Percentiles rank a stretch among this genome's conserved stretches.
Conservation (phyloP, 371 early-diverging fungal genomes). For the Chytridiales sp. region DNA sequence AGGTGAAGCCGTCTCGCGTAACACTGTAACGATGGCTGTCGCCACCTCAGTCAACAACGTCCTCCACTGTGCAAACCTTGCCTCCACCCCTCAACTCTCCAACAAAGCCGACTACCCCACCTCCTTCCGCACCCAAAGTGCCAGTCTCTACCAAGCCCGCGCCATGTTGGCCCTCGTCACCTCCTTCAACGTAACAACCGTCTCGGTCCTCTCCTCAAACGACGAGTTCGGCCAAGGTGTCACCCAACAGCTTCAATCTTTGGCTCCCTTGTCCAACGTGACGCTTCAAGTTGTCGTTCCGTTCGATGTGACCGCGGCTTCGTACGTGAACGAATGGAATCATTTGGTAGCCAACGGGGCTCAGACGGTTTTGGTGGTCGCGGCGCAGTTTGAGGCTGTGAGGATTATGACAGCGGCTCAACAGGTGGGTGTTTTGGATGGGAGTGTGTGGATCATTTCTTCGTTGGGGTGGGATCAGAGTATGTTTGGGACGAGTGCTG, state of each 20-base stretch:
- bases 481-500: too few relatives aligned
- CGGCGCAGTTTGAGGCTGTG: conserved; percentile 1
- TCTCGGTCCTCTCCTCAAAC: not conserved
- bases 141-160: conserved; percentile 4
- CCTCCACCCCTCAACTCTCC: conserved; percentile 15
- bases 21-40: conserved; percentile 3
- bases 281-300: not conserved
- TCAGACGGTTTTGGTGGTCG: conserved; percentile 1
- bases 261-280: conserved; percentile 8
- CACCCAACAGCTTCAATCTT: conserved; percentile 7
- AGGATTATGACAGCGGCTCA: not conserved
- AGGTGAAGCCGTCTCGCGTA: conserved; percentile 4
- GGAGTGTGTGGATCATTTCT: not conserved
- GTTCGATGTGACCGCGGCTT: not conserved
- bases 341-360: not conserved
- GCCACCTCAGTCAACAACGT: not conserved
- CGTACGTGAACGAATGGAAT: not conserved
- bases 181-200: conserved; percentile 2
- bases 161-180: conserved; percentile 4
- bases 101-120: conserved; percentile 12
- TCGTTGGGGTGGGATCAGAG: not conserved
- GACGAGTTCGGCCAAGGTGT: conserved; percentile 17
- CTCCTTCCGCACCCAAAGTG: conserved; percentile 9
- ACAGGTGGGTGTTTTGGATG: not conserved
- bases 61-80: conserved; percentile 10